Conservation (phyloP, 164 flowering plant species). For the Malania oleifera region DNA sequence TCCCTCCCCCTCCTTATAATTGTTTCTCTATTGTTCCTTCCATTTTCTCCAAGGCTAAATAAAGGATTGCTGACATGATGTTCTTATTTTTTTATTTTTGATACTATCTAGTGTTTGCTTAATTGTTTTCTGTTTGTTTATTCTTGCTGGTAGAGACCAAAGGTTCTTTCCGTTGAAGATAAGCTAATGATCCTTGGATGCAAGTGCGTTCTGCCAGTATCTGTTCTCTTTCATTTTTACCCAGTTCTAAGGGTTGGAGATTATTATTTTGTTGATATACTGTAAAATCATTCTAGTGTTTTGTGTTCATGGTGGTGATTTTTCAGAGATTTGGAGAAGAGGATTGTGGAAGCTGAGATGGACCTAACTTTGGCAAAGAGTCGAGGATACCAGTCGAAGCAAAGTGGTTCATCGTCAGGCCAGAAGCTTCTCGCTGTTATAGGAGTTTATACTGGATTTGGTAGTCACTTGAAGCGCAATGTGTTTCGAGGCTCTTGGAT, state of each 20-base stretch:
- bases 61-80: not conserved
- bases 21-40: not conserved
- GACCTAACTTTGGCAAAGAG: constrained; percentile 91
- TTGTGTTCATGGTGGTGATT: not conserved
- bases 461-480: constrained; percentile 77
- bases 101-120: not conserved
- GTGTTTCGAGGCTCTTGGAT: constrained; percentile 87
- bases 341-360: constrained; percentile 89
- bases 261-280: not conserved
- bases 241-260: not conserved
- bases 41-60: not conserved
- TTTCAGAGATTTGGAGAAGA: constrained; percentile 77
- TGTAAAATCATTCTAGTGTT: not conserved
- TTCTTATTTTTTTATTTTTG: not conserved
- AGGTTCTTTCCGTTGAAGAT: constrained; percentile 81
- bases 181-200: constrained; percentile 80
- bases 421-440: constrained; percentile 81
- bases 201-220: constrained; percentile 45
- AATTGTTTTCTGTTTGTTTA: not conserved
- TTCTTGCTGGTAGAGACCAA: constrained; percentile 56
- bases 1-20: not conserved
- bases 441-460: constrained; percentile 96
- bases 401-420: constrained; percentile 42
- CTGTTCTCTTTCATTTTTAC: not conserved
- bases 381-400: constrained; percentile 59